Evolutionary conservation across 2,329 filamentous ascomycete species (phyloP), one percentile per base, ranked within the genome.

Genomic region (Exophiala mesophila): DNA sequence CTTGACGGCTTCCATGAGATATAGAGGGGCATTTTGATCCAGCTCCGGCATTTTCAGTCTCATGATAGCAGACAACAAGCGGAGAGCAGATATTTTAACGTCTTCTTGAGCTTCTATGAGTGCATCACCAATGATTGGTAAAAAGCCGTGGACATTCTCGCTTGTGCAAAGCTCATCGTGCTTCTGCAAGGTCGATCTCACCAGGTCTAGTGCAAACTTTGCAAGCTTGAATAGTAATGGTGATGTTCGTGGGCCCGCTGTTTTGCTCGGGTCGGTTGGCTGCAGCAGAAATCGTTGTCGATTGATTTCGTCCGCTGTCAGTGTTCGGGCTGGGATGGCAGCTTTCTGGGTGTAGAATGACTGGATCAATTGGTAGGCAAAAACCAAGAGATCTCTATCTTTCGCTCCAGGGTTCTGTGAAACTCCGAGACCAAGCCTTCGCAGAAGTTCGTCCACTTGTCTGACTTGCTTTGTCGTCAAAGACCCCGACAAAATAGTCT

Each of bases 281-380:
- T 89, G 87, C 19, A 95, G 73, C 6, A 97, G 71, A 57, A 92
- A 96, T 42, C 83, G 80, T 59, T 76, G 80, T 49, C 73, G 76
- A 12, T 77, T 75, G 54, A 85, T 78, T 5, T 80, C 66, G 55
- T 75, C 48, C 13, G 43, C 78, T n/a, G 66, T 63, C 50, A 73
- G 70, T 15, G 62, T 47, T 10, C 47, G 34, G 16, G 17, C n/a
- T 13, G 7, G 39, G 4, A 18, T 61, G 5, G 69, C 71, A 54
- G 71, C 76, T 40, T 74, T 71, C 44, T 76, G 77, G 46, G 77
- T 78, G 63, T 95, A 94, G 1, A 87, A 85, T 50, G 89, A 83
- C 59, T 94, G 85, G 29, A 97, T 85, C 34, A 97, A 77, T 62
- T 97, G 88, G 60, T 95, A 97, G 62, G 89, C 95, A 63, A 98